A percentile compares a stretch with the other conserved stretches of the same genome.
These are phyloP conservation scores for Pittosporum tobira DNA, from an alignment of 129 eudicot genomes.

Conservation along the genomic window DNA sequence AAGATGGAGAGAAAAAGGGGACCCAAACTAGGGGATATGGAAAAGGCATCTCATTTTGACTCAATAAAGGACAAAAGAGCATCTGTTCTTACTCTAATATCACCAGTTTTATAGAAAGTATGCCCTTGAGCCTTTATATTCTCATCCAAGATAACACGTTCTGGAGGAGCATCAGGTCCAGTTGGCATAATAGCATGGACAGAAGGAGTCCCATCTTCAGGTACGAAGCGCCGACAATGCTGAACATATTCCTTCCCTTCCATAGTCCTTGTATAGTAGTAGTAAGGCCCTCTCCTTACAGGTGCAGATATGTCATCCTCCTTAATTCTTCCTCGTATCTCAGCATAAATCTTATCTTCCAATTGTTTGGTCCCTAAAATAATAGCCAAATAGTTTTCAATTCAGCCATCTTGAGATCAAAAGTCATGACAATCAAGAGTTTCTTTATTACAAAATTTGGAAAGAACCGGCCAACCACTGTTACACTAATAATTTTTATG, in stretches of 20 bases:
- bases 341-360: conserved; percentile 67
- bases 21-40: neutral
- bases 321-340: conserved; percentile 73
- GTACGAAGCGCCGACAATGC: conserved; percentile 62
- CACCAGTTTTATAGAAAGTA: conserved; percentile 54
- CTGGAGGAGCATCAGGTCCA: conserved; percentile 82
- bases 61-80: conserved; percentile 4
- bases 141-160: conserved; percentile 78
- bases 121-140: conserved; percentile 71
- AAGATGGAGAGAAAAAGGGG: neutral
- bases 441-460: neutral
- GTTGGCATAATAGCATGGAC: conserved; percentile 74
- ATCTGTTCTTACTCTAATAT: conserved; percentile 46
- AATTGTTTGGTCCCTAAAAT: conserved; percentile 60
- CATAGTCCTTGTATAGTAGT: conserved; percentile 71
- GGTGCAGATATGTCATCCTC: conserved; percentile 94
- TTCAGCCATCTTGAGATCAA: neutral
- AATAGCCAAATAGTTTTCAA: neutral
- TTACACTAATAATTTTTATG: too few species aligned
- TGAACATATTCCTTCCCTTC: conserved; percentile 87
- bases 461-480: neutral
- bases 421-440: neutral
- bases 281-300: conserved; percentile 58
- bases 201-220: conserved; percentile 30
- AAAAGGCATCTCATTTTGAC: neutral